Evolutionary conservation across 2,329 filamentous ascomycete genomes (phyloP).

Genomic region (Triangularia setosa): DNA sequence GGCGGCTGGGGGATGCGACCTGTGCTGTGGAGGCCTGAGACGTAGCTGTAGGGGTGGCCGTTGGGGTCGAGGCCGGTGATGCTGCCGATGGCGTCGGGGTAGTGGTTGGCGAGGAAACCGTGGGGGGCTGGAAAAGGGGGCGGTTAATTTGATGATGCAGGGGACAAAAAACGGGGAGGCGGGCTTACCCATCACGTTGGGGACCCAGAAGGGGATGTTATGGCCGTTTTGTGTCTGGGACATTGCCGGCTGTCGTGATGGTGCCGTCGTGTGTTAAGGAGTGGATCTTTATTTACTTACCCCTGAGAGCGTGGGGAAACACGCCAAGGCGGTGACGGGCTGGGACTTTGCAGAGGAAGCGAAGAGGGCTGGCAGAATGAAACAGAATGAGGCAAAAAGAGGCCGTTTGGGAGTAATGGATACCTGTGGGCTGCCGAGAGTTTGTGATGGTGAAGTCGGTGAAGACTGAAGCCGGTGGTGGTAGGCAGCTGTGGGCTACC

Average conservation of each 20-base stretch:
- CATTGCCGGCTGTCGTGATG: neutral
- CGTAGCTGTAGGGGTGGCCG: constrained; percentile 14
- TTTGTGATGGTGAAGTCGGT: neutral
- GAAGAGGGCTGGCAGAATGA: too few relatives aligned
- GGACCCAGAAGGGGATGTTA: neutral
- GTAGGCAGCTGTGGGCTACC: neutral
- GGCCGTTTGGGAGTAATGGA: neutral
- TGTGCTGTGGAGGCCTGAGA: constrained; percentile 28
- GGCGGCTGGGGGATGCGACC: constrained; percentile 40
- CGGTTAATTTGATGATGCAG: neutral
- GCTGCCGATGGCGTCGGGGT: neutral
- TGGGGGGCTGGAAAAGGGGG: neutral
- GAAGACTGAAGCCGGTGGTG: neutral
- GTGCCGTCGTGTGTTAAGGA: neutral
- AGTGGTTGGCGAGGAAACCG: neutral
- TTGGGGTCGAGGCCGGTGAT: neutral
- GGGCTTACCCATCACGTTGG: neutral
- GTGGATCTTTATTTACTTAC: neutral
- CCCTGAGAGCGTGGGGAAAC: neutral
- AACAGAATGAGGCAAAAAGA: neutral
- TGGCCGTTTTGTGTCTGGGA: neutral
- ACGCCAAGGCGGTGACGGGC: neutral
- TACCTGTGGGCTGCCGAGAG: neutral
- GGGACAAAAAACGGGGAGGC: neutral
- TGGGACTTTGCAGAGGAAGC: too few relatives aligned